Percentiles rank a stretch among this genome's conserved stretches.
phyloP scores from a whole-genome alignment of 768 basidiomycete species.

The Lepiota venenata region DNA sequence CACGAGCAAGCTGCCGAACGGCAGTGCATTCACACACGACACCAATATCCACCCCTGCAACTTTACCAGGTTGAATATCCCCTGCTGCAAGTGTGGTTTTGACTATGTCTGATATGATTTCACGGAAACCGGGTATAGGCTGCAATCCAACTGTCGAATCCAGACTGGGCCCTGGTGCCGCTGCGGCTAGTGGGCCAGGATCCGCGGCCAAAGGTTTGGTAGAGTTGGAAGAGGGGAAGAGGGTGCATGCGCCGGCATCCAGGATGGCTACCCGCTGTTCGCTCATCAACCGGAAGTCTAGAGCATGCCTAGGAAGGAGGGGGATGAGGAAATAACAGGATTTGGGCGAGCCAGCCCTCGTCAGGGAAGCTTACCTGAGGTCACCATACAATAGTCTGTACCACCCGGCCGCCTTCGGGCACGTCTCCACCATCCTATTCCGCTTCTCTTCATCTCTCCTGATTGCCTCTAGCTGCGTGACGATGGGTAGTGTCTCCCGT shows the following conservation, averaged over 20 bases:
- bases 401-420: constrained; percentile 81
- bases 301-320: constrained; percentile 51
- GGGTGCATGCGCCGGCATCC: constrained; percentile 61
- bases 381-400: constrained; percentile 73
- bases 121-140: constrained; percentile 57
- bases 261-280: constrained; percentile 63
- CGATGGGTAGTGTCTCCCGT: constrained; percentile 75
- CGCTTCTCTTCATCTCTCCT: constrained; percentile 30
- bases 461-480: constrained; percentile 64
- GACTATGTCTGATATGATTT: constrained; percentile 49
- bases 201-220: constrained; percentile 12
- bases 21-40: constrained; percentile 52
- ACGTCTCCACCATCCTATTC: constrained; percentile 50
- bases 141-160: constrained; percentile 35
- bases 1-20: constrained; percentile 44
- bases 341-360: not conserved
- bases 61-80: constrained; percentile 29
- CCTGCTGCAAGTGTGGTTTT: constrained; percentile 32
- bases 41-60: constrained; percentile 60
- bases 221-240: constrained; percentile 33
- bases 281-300: constrained; percentile 77
- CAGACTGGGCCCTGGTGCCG: constrained; percentile 8
- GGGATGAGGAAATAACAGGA: constrained; percentile 1
- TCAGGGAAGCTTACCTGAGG: constrained; percentile 42
- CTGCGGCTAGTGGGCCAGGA: not conserved